Evolutionary conservation across 768 basidiomycete species (phyloP).

Genomic region (Tubosaeta sp.): DNA sequence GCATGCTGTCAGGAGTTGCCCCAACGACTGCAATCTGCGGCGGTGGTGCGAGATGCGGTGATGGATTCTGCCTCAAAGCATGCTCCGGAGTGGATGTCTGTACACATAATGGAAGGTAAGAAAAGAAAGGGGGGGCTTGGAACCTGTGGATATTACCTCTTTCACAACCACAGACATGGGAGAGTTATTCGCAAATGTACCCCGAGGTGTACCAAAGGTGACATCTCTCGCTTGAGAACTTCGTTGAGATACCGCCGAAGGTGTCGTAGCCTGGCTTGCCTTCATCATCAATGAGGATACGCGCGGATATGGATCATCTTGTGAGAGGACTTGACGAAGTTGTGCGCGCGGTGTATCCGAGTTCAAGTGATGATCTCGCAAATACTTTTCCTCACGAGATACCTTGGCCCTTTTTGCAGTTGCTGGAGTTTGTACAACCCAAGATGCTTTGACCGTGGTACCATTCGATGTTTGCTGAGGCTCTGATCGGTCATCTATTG

Average conservation of each 20-base stretch:
- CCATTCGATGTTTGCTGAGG: slow-evolving; percentile 13
- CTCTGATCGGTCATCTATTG: slow-evolving; percentile 8
- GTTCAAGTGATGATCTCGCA: slow-evolving; percentile 14
- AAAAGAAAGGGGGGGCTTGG: background rate
- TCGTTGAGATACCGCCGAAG: slow-evolving; percentile 22
- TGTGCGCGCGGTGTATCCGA: slow-evolving; percentile 25
- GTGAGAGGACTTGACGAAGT: slow-evolving; percentile 31
- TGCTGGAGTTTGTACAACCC: slow-evolving; percentile 31
- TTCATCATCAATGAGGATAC: slow-evolving; percentile 27
- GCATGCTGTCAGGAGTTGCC: slow-evolving; percentile 22
- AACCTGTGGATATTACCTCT: slow-evolving; percentile 19
- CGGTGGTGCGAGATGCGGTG: slow-evolving; percentile 10
- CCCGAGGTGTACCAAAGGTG: slow-evolving; percentile 19
- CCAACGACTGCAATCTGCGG: slow-evolving; percentile 31
- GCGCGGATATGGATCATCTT: slow-evolving; percentile 24
- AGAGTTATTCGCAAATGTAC: slow-evolving; percentile 19
- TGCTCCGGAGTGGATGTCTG: slow-evolving; percentile 24
- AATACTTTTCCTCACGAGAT: slow-evolving; percentile 30
- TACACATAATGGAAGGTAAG: slow-evolving; percentile 7
- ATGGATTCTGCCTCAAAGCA: slow-evolving; percentile 7
- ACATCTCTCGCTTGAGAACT: slow-evolving; percentile 21
- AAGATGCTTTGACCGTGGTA: slow-evolving; percentile 27
- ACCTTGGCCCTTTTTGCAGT: slow-evolving; percentile 15
- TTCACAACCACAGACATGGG: slow-evolving; percentile 20
- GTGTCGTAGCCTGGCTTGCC: slow-evolving; percentile 20